Conservation (phyloP, 1,284 basidiomycete species). For the Ustilago esculenta region DNA sequence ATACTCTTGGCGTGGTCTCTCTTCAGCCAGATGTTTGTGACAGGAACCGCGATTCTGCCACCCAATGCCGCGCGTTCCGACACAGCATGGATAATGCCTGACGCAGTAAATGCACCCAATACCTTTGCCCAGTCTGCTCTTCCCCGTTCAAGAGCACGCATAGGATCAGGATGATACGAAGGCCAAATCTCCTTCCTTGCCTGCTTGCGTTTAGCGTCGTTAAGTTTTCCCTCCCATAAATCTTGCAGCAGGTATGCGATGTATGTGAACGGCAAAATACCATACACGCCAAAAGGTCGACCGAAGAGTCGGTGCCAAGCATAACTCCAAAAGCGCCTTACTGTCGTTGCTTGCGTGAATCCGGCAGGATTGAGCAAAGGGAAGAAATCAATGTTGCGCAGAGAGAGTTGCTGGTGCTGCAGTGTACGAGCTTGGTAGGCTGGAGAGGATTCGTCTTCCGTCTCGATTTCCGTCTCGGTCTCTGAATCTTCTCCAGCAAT, state of each 20-base stretch:
- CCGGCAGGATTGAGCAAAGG: constrained; percentile 49
- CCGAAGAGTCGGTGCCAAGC: constrained; percentile 50
- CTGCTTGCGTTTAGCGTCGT: constrained; percentile 30
- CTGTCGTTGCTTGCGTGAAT: constrained; percentile 33
- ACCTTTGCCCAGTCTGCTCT: constrained; percentile 56
- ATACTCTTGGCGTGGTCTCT: constrained; percentile 34
- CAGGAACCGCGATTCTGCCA: constrained; percentile 41
- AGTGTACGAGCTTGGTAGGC: constrained; percentile 6
- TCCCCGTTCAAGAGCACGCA: constrained; percentile 35
- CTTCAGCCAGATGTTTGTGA: constrained; percentile 42
- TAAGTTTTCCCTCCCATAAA: constrained; percentile 27
- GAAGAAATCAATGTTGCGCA: constrained; percentile 55
- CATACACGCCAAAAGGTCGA: constrained; percentile 46
- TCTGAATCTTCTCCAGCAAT: constrained; percentile 18
- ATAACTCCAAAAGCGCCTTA: constrained; percentile 46
- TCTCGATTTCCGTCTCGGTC: constrained; percentile 29
- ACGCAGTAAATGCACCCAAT: constrained; percentile 47
- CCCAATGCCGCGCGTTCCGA: constrained; percentile 46
- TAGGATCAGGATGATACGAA: constrained; percentile 42
- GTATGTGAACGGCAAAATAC: constrained; percentile 45
- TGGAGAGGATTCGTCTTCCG: constrained; percentile 28
- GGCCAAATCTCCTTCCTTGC: constrained; percentile 38
- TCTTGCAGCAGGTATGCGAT: constrained; percentile 35
- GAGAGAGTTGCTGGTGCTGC: constrained; percentile 31
- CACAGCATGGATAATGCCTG: constrained; percentile 49